phyloP scores from a whole-genome alignment of 257 asterid genomes.

The Nemophila menziesii region DNA sequence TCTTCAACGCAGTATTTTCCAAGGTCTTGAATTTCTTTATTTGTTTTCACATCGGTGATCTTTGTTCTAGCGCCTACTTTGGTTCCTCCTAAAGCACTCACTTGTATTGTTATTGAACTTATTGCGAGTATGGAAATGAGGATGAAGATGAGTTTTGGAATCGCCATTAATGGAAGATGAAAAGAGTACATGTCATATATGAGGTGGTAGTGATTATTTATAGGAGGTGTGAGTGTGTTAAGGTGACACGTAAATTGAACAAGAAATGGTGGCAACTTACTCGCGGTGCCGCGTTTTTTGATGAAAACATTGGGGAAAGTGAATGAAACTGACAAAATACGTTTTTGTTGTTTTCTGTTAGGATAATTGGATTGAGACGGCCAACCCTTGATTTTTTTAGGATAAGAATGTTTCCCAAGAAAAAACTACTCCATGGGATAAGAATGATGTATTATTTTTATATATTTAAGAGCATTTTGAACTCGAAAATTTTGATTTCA shows the following conservation, averaged over 20 bases:
- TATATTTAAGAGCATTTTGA: no score
- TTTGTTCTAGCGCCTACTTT: constrained; percentile 34
- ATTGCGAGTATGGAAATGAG: constrained; percentile 9
- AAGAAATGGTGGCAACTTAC: constrained; percentile 13
- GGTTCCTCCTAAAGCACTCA: constrained; percentile 9
- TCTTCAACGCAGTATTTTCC: constrained; percentile 53
- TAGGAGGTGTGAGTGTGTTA: neutral
- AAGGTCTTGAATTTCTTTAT: constrained; percentile 43
- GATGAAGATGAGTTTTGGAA: neutral
- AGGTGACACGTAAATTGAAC: constrained; percentile 12
- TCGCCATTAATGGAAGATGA: neutral
- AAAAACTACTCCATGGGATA: no score
- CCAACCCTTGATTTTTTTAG: no score
- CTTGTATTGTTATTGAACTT: constrained; percentile 7
- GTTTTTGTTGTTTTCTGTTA: no score
- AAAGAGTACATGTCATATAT: neutral
- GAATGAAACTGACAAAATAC: neutral
- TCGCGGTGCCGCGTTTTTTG: constrained; percentile 21
- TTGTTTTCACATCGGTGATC: constrained; percentile 31
- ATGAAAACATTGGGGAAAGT: neutral
- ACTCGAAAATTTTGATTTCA: no score
- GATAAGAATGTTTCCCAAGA: no score
- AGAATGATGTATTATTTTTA: no score
- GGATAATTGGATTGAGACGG: no score
- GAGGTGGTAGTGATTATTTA: neutral